Conservation (phyloP, 2,329 filamentous ascomycete species). For the Fusarium sp. region DNA sequence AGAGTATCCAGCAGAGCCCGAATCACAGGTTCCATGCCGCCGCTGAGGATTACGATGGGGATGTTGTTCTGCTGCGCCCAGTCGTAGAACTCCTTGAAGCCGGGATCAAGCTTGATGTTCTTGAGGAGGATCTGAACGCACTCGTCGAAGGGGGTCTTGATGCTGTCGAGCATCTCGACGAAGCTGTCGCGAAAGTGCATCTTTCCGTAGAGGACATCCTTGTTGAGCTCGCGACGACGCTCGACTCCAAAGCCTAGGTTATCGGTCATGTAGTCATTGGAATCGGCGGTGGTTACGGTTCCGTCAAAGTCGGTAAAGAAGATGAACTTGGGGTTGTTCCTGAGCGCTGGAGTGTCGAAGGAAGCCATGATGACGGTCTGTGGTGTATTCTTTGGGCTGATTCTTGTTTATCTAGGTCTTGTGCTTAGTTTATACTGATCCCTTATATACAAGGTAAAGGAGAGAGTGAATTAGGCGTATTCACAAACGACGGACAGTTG, state of each 20-base stretch:
- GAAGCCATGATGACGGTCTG: conserved; percentile 55
- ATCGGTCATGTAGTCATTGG: conserved; percentile 82
- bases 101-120: conserved; percentile 89
- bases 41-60: conserved; percentile 90
- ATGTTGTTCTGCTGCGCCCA: conserved; percentile 86
- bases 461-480: conserved; percentile 6
- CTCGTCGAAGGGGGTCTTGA: conserved; percentile 81
- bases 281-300: conserved; percentile 82
- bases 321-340: conserved; percentile 84
- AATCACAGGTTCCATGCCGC: conserved; percentile 94
- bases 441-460: background rate
- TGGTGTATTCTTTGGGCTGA: background rate
- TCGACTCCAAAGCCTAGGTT: conserved; percentile 85
- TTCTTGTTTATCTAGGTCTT: background rate
- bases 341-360: conserved; percentile 66
- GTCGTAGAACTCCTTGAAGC: conserved; percentile 87
- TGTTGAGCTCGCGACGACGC: conserved; percentile 77
- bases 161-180: conserved; percentile 89
- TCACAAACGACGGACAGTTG: conserved; percentile 15
- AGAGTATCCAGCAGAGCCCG: conserved; percentile 82
- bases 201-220: conserved; percentile 77
- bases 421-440: background rate
- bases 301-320: conserved; percentile 99
- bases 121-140: conserved; percentile 82
- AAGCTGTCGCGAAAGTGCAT: conserved; percentile 87